These are phyloP conservation scores for Zarea fungicola DNA, from an alignment of 2,329 filamentous ascomycete genomes.

Conservation along the genomic window DNA sequence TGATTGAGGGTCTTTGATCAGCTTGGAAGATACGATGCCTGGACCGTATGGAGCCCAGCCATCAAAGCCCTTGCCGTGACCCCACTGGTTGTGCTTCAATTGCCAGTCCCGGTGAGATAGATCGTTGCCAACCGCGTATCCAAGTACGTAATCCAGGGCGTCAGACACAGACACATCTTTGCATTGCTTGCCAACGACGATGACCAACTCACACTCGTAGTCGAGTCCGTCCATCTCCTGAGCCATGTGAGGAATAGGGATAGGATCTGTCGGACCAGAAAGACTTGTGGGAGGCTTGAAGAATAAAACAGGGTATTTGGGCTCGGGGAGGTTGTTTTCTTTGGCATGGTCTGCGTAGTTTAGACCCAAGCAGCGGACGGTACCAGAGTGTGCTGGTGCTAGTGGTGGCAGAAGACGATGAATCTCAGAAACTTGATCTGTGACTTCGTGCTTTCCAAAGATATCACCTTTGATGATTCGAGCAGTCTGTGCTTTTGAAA, in stretches of 20 bases:
- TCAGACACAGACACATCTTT: conserved; percentile 58
- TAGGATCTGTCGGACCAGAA: conserved; percentile 57
- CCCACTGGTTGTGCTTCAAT: conserved; percentile 64
- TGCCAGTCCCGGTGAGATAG: conserved; percentile 79
- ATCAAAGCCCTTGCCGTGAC: conserved; percentile 68
- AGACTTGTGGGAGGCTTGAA: conserved; percentile 59
- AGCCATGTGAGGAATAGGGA: conserved; percentile 60
- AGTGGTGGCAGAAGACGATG: conserved; percentile 58
- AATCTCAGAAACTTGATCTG: conserved; percentile 53
- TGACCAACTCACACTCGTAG: conserved; percentile 76
- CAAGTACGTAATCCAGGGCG: conserved; percentile 67
- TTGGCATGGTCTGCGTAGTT: conserved; percentile 70
- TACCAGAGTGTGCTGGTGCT: conserved; percentile 56
- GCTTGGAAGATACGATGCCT: conserved; percentile 55
- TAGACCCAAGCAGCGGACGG: conserved; percentile 63
- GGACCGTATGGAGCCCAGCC: conserved; percentile 71
- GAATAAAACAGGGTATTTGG: conserved; percentile 68
- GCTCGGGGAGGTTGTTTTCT: conserved; percentile 63
- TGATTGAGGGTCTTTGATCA: conserved; percentile 53
- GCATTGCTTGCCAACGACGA: conserved; percentile 64
- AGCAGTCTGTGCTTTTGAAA: conserved; percentile 56
- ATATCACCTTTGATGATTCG: conserved; percentile 60
- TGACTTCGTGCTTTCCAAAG: conserved; percentile 60
- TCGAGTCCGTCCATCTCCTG: conserved; percentile 64
- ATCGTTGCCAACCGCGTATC: conserved; percentile 72